Base-by-base conservation (phyloP, 306 rosid genomes). In the Dalbergia cochinchinensis region DNA sequence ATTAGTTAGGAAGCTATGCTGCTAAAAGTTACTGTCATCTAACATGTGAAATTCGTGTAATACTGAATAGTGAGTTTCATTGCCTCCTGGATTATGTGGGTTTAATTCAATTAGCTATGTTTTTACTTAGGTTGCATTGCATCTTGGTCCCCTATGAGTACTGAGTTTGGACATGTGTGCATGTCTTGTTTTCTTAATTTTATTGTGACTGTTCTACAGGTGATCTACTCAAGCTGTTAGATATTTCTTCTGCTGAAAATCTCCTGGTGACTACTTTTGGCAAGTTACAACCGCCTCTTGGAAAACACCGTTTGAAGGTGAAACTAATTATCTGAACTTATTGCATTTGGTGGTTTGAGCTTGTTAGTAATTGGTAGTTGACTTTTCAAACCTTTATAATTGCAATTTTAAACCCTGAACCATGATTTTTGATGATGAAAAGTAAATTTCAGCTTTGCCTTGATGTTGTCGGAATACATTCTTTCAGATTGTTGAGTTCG, bases 221-320 rank as follows among this genome's bases (percentile, higher is more conserved):
- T 78, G 91, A 91, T 83, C 90, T 96, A 68, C 97, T 96, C 66
- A 86, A 90, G 91, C 98, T 91, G 55, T 80, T 96, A 83, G 93
- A 93, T 55, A 65, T 91, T 86, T 93, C 98, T 18, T 90, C 97
- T 18, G 80, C 82, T 14, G 98, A 91, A 78, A 84, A 80, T 84
- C 57, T 70, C 12, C 83, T 96, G 91, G 69, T 86, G 54, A 96
- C 99, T 85, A 91, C 99, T 65, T 96, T 87, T 81, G 99, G 99
- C 69, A 91, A 93, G 89, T 85, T 96, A 79, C 94, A 90, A 84
- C 99, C 99, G 22, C 97, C 99, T 77, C 97, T 96, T 55, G 98
- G 99, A 76, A 96, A 93, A 82, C 99, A 93, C 78, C 97, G 99
- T 44, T 83, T 96, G 71, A 96, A 96, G 99, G 99, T 96, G 81